Conservation (phyloP, 225 moss, liverwort and hornwort genomes). For the Straminergon stramineum region DNA sequence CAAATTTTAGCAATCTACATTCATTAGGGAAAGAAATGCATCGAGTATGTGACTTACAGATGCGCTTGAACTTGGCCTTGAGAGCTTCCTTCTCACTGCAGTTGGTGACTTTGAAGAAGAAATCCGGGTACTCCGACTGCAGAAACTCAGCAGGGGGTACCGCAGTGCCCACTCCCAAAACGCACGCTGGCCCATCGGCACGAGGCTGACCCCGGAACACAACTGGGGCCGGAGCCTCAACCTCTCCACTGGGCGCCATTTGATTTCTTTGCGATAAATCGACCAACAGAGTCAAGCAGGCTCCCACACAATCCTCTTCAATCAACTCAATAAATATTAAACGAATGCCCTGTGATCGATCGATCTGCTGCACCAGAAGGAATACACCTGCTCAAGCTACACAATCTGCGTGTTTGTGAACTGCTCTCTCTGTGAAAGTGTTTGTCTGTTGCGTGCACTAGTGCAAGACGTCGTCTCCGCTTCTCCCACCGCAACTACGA, state of each 20-base stretch:
- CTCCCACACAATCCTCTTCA: not conserved
- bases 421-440: not conserved
- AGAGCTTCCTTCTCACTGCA: slow-evolving; percentile 24
- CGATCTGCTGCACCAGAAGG: not conserved
- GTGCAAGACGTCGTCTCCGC: not conserved
- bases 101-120: slow-evolving; percentile 61
- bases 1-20: not conserved
- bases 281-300: not conserved
- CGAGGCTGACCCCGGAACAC: slow-evolving; percentile 32
- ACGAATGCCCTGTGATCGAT: not conserved
- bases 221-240: not conserved
- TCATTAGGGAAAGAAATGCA: too few relatives aligned
- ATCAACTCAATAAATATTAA: not conserved
- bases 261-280: not conserved
- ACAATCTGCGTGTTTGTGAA: not conserved
- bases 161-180: slow-evolving; percentile 27
- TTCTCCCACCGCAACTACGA: not conserved
- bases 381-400: not conserved
- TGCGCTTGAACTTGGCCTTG: slow-evolving; percentile 60
- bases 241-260: slow-evolving; percentile 15
- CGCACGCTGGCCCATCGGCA: slow-evolving; percentile 35
- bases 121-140: slow-evolving; percentile 48
- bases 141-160: slow-evolving; percentile 35
- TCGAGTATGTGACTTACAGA: slow-evolving; percentile 14
- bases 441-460: not conserved